Evolutionary conservation across 164 flowering plant genomes (phyloP).

Genomic region (Kingdonia uniflora): DNA sequence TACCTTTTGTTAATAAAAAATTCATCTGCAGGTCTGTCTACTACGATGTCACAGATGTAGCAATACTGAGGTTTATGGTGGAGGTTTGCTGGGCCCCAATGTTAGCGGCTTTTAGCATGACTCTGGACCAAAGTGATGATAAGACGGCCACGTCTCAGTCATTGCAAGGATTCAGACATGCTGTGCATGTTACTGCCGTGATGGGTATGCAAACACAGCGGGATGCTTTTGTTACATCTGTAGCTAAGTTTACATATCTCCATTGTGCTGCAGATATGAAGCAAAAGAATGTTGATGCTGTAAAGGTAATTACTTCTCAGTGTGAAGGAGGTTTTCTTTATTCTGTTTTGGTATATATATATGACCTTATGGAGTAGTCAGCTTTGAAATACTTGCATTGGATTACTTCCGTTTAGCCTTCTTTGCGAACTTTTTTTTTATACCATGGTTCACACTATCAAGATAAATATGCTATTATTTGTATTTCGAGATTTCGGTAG

Average conservation of each 20-base stretch:
- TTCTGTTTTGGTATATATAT: too few relatives aligned
- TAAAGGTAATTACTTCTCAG: too few relatives aligned
- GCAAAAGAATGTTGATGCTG: slow-evolving; percentile 98
- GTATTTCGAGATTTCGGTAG: too few relatives aligned
- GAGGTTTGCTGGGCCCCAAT: slow-evolving; percentile 99
- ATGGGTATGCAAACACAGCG: slow-evolving; percentile 98
- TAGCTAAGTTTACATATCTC: slow-evolving; percentile 93
- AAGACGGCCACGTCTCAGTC: slow-evolving; percentile 66
- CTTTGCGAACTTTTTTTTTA: too few relatives aligned
- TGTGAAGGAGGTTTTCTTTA: too few relatives aligned
- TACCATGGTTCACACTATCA: too few relatives aligned
- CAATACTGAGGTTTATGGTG: slow-evolving; percentile 90
- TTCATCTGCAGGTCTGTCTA: slow-evolving; percentile 54
- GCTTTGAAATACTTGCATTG: too few relatives aligned
- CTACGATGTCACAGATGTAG: slow-evolving; percentile 69
- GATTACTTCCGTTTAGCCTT: too few relatives aligned
- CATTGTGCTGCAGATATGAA: slow-evolving; percentile 98
- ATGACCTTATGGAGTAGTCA: too few relatives aligned
- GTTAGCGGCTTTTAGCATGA: slow-evolving; percentile 97
- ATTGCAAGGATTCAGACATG: slow-evolving; percentile 80
- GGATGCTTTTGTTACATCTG: slow-evolving; percentile 95
- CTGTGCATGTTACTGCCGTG: slow-evolving; percentile 92
- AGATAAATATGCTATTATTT: too few relatives aligned
- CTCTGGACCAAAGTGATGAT: slow-evolving; percentile 97
- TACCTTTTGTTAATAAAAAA: too few relatives aligned